These are phyloP conservation scores for Corchorus olitorius DNA, from an alignment of 345 rosid species.

Conservation along the genomic window DNA sequence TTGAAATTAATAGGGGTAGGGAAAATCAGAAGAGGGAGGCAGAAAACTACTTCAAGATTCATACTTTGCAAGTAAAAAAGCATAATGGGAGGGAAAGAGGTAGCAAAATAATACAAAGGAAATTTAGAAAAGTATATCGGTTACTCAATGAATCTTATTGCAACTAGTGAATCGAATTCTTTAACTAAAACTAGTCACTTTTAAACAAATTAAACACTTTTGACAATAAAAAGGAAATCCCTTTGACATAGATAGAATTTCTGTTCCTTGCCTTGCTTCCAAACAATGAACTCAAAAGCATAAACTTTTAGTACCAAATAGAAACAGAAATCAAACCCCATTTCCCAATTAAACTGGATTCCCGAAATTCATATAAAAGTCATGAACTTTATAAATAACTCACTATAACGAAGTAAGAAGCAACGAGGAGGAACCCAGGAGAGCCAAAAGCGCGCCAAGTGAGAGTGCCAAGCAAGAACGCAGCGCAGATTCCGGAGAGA, in stretches of 20 bases:
- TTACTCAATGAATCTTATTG: too few relatives aligned
- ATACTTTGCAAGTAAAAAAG: neutral
- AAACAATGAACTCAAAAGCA: conserved; percentile 2
- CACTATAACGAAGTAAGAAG: conserved; percentile 68
- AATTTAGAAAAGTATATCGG: neutral
- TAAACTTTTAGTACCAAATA: neutral
- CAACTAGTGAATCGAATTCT: neutral
- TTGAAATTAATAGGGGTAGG: neutral
- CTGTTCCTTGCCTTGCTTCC: neutral
- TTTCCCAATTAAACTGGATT: neutral
- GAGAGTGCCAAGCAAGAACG: conserved; percentile 84
- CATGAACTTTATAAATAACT: conserved; percentile 17
- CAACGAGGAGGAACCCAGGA: conserved; percentile 84
- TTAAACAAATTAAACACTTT: neutral
- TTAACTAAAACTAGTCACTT: neutral
- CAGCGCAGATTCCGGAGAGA: conserved; percentile 72
- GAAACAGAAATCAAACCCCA: neutral
- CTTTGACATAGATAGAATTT: neutral
- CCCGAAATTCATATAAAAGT: neutral
- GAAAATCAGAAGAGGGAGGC: neutral
- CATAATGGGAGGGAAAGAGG: neutral
- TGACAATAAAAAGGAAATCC: neutral
- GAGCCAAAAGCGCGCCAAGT: conserved; percentile 97
- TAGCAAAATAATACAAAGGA: neutral
- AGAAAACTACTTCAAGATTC: neutral